phyloP scores from a whole-genome alignment of 495 filamentous ascomycete genomes.

The Oidiodendron maius region DNA sequence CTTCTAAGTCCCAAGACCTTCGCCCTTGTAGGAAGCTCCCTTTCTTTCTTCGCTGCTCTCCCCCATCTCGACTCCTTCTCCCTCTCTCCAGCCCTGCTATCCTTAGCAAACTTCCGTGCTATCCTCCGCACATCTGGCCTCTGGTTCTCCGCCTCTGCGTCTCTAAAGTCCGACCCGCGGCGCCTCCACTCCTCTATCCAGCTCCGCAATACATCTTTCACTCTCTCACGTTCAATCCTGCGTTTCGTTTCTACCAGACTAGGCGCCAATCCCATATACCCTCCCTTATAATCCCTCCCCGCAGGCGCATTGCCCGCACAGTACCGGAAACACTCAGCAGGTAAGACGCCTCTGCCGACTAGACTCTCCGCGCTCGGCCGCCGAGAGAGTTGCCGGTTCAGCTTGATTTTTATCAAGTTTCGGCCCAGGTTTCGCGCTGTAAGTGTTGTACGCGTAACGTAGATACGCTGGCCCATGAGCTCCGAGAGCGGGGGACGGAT shows the following conservation, averaged over 20 bases:
- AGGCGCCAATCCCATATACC: conserved; percentile 10
- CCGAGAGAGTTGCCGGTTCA: conserved; percentile 27
- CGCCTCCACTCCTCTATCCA: conserved; percentile 38
- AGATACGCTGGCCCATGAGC: conserved; percentile 48
- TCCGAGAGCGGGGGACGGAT: conserved; percentile 46
- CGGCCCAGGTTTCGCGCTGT: conserved; percentile 46
- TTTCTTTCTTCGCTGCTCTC: background rate
- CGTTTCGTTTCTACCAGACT: conserved; percentile 37
- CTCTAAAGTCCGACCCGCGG: conserved; percentile 3
- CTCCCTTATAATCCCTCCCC: conserved; percentile 3
- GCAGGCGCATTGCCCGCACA: background rate
- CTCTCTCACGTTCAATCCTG: conserved; percentile 46
- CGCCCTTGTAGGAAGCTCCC: conserved; percentile 19
- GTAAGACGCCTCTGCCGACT: conserved; percentile 28
- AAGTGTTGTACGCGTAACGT: conserved; percentile 49
- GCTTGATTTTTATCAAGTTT: conserved; percentile 32
- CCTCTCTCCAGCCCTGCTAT: background rate
- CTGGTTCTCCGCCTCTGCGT: conserved; percentile 1
- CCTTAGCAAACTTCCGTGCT: conserved; percentile 16
- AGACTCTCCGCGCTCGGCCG: conserved; percentile 24
- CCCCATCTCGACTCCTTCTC: conserved; percentile 1
- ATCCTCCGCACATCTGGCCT: conserved; percentile 17
- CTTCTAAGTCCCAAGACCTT: conserved; percentile 22
- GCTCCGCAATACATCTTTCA: conserved; percentile 46
- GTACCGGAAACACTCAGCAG: conserved; percentile 10